A percentile compares a stretch with the other conserved stretches of the same genome.
phyloP scores from a whole-genome alignment of 2,329 filamentous ascomycete genomes.

The Spiromastix sp. region DNA sequence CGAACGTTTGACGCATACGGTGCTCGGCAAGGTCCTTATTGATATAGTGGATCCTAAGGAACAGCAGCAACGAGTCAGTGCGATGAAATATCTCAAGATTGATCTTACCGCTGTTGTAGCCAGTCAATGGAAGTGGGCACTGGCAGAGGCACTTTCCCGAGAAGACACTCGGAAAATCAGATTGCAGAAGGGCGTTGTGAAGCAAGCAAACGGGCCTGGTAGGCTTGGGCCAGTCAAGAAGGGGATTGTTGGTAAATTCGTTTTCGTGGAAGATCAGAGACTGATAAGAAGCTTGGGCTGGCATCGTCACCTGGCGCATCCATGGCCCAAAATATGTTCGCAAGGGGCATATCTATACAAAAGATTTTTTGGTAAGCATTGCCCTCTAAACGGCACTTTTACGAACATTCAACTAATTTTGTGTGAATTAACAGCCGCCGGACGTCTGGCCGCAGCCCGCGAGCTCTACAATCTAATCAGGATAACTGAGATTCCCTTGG shows the following conservation, averaged over 20 bases:
- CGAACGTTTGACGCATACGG: conserved; percentile 53
- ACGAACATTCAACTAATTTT: conserved; percentile 11
- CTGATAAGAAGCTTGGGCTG: conserved; percentile 77
- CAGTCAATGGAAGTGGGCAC: conserved; percentile 47
- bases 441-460: conserved; percentile 44
- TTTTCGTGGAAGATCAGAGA: conserved; percentile 53
- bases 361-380: conserved; percentile 67
- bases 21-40: conserved; percentile 66
- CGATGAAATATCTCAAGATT: conserved; percentile 66
- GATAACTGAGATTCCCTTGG: conserved; percentile 36
- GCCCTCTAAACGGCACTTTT: background rate
- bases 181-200: conserved; percentile 40
- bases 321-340: conserved; percentile 61
- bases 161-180: conserved; percentile 22
- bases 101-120: conserved; percentile 64
- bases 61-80: conserved; percentile 56
- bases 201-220: conserved; percentile 36
- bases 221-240: conserved; percentile 55
- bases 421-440: conserved; percentile 18
- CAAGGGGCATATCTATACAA: conserved; percentile 66
- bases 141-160: conserved; percentile 23
- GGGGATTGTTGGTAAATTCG: conserved; percentile 58
- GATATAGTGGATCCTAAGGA: conserved; percentile 57
- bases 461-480: conserved; percentile 42
- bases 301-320: conserved; percentile 63